Percentiles rank a stretch among this genome's conserved stretches.
Conservation (phyloP, 1,139 yeast species). For the Kurtzmaniella quercitrusa region DNA sequence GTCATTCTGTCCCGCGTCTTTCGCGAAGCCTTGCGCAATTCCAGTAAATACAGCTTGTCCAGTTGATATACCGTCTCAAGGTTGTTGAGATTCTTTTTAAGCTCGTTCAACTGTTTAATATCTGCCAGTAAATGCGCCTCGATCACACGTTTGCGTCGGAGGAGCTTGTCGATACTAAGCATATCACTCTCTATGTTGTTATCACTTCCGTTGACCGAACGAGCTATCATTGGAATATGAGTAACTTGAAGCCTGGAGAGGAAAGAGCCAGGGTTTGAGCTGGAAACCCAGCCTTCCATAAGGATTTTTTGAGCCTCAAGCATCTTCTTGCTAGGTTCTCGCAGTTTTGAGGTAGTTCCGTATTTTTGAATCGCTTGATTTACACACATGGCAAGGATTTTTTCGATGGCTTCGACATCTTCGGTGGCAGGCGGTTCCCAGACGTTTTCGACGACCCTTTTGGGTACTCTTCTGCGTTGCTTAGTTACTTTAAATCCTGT, state of each 20-base stretch:
- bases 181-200: slow-evolving; percentile 21
- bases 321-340: slow-evolving; percentile 15
- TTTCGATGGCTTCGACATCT: slow-evolving; percentile 21
- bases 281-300: slow-evolving; percentile 29
- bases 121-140: slow-evolving; percentile 44
- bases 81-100: slow-evolving; percentile 24
- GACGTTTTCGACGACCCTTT: slow-evolving; percentile 28
- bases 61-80: slow-evolving; percentile 22
- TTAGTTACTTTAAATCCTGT: slow-evolving; percentile 14
- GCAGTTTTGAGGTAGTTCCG: slow-evolving; percentile 8
- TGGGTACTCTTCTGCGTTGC: slow-evolving; percentile 21
- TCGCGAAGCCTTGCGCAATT: slow-evolving; percentile 19
- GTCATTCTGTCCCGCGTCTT: slow-evolving; percentile 8
- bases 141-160: slow-evolving; percentile 25
- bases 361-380: slow-evolving; percentile 29
- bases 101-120: slow-evolving; percentile 32
- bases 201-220: slow-evolving; percentile 7
- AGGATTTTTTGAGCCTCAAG: slow-evolving; percentile 27
- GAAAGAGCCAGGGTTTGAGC: slow-evolving; percentile 24
- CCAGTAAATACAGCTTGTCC: slow-evolving; percentile 32
- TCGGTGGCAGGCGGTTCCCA: slow-evolving; percentile 31
- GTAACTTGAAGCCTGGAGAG: slow-evolving; percentile 28
- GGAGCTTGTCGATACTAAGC: slow-evolving; percentile 29
- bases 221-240: slow-evolving; percentile 14
- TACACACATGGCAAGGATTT: slow-evolving; percentile 27